Conservation (phyloP, 169 alveolate species). For the Plasmodium sp. region DNA sequence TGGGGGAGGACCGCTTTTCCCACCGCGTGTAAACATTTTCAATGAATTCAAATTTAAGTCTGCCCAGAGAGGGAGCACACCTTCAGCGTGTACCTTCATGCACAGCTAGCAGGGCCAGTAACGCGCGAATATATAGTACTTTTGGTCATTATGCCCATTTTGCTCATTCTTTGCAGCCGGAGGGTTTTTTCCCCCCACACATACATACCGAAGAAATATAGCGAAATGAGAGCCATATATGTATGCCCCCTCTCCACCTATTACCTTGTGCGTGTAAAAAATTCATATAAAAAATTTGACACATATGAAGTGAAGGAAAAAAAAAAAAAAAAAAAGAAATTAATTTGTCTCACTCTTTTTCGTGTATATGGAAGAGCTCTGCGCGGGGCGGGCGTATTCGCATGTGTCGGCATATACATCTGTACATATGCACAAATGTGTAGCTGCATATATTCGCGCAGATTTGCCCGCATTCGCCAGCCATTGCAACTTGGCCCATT, state of each 20-base stretch:
- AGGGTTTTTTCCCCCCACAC: not conserved
- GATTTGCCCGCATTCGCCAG: not conserved
- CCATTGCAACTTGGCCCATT: not conserved
- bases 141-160: not conserved
- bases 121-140: not conserved
- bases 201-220: not conserved
- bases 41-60: not conserved
- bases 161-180: not conserved
- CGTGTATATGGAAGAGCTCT: not conserved
- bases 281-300: not conserved
- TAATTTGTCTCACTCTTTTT: constrained; percentile 14
- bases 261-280: not conserved
- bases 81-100: not conserved
- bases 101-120: not conserved
- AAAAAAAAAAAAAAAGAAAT: constrained; percentile 13
- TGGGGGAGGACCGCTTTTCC: not conserved
- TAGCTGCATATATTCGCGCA: not conserved
- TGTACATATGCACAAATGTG: constrained; percentile 1
- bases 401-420: not conserved
- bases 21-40: not conserved
- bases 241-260: not conserved
- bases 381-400: not conserved
- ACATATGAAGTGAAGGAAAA: not conserved
- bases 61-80: not conserved
- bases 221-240: not conserved